Percentiles rank a stretch among this genome's conserved stretches.
phyloP scores from a whole-genome alignment of 2,329 filamentous ascomycete genomes.

The Fonsecaea monophora region DNA sequence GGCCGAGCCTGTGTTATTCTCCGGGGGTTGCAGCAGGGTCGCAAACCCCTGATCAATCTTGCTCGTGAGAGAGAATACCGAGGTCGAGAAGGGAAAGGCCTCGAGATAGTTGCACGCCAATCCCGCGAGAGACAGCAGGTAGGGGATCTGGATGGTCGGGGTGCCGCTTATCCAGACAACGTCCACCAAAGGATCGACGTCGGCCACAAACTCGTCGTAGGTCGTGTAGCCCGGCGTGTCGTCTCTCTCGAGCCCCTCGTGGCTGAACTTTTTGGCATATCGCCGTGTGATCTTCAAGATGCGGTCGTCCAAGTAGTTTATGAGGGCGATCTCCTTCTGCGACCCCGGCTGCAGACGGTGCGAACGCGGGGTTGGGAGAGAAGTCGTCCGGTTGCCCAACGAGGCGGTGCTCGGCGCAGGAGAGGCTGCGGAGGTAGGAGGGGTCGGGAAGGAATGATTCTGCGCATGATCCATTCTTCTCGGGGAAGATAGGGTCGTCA shows the following conservation, averaged over 20 bases:
- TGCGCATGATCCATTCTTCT: constrained; percentile 20
- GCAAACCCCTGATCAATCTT: constrained; percentile 87
- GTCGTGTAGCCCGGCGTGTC: constrained; percentile 61
- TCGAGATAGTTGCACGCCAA: constrained; percentile 74
- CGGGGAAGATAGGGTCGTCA: neutral
- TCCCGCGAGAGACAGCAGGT: constrained; percentile 78
- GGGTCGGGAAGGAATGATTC: constrained; percentile 25
- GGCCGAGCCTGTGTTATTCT: constrained; percentile 66
- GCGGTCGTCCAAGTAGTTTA: constrained; percentile 62
- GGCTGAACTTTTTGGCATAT: constrained; percentile 60
- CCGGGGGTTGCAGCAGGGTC: constrained; percentile 65
- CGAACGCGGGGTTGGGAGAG: constrained; percentile 60
- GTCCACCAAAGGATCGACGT: constrained; percentile 77
- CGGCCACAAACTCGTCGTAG: constrained; percentile 73
- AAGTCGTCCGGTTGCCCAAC: constrained; percentile 37
- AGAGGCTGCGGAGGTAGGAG: constrained; percentile 34
- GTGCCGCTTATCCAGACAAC: constrained; percentile 87
- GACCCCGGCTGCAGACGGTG: constrained; percentile 63
- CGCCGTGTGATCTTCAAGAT: constrained; percentile 59
- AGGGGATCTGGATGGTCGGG: constrained; percentile 80
- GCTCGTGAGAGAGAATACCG: constrained; percentile 72
- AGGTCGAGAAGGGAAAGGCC: constrained; percentile 72
- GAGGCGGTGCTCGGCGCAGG: constrained; percentile 26
- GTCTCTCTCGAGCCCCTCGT: constrained; percentile 43
- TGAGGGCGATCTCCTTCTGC: constrained; percentile 64